Percentiles rank a stretch among this genome's conserved stretches.
Conservation (phyloP, 176 grass and related monocot species). For the Bothriochloa decipiens region DNA sequence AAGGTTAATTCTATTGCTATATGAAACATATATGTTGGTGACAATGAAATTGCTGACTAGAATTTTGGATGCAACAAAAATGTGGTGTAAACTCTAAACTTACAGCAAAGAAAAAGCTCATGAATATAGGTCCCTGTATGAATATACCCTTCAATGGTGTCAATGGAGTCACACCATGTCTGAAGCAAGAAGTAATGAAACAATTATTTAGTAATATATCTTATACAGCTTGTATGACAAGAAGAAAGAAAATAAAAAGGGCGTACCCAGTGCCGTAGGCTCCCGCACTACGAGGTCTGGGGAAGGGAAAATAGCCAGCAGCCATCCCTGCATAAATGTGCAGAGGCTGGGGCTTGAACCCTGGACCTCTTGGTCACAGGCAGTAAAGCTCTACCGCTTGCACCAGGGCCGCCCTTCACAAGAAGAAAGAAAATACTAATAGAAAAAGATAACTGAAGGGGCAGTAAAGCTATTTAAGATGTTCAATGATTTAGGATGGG, state of each 20-base stretch:
- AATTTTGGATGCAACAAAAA: slow-evolving; percentile 11
- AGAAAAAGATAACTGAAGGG: not conserved
- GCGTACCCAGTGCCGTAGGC: no score
- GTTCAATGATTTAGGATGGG: not conserved
- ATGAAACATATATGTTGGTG: not conserved
- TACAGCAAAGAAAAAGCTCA: slow-evolving; percentile 96
- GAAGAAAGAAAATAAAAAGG: slow-evolving; percentile 12
- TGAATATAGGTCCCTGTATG: slow-evolving; percentile 82
- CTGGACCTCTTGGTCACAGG: no score
- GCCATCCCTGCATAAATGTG: no score
- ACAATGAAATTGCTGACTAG: slow-evolving; percentile 4
- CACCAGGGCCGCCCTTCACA: no score
- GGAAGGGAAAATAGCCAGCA: no score
- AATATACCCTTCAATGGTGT: slow-evolving; percentile 81
- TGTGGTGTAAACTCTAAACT: slow-evolving; percentile 40
- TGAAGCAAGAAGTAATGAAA: slow-evolving; percentile 43
- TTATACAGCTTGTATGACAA: not conserved
- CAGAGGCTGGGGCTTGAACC: no score
- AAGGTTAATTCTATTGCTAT: slow-evolving; percentile 20
- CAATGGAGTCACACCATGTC: slow-evolving; percentile 75
- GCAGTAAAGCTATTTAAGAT: not conserved
- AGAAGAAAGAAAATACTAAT: not conserved
- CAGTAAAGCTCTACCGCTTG: no score
- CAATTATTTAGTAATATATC: not conserved
- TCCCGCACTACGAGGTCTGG: no score